These are phyloP conservation scores for Parachlorella kessleri DNA, from an alignment of 139 green algal genomes.

Conservation along the genomic window DNA sequence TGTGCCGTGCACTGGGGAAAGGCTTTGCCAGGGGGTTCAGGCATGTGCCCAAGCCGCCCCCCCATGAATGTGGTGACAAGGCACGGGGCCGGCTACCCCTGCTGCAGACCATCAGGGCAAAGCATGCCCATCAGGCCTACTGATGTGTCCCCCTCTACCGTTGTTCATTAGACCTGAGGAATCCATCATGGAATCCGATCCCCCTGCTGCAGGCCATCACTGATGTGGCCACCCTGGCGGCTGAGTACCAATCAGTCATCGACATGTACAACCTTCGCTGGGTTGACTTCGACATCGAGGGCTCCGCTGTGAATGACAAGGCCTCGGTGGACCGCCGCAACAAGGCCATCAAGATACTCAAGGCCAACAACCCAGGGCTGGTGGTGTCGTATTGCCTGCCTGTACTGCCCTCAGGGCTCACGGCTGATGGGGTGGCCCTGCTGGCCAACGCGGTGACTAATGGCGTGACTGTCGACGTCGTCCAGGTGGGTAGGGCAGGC, in stretches of 20 bases:
- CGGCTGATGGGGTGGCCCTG: background rate
- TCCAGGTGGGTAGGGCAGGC: constrained; percentile 7
- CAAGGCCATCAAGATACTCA: constrained; percentile 5
- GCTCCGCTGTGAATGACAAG: background rate
- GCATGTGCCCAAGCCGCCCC: too few relatives aligned
- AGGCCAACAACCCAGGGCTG: constrained; percentile 22
- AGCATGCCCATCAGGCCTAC: too few relatives aligned
- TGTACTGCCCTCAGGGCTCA: constrained; percentile 14
- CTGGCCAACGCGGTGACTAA: background rate
- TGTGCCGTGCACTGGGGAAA: too few relatives aligned
- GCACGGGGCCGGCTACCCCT: too few relatives aligned
- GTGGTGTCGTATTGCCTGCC: constrained; percentile 19
- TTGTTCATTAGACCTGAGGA: too few relatives aligned
- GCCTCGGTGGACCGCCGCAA: constrained; percentile 8
- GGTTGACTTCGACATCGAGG: constrained; percentile 30
- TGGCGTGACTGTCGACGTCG: constrained; percentile 4
- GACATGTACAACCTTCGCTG: constrained; percentile 25
- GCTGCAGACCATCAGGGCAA: too few relatives aligned
- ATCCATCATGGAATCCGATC: too few relatives aligned
- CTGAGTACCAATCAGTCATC: constrained; percentile 7
- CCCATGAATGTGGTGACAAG: too few relatives aligned
- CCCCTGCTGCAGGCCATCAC: background rate
- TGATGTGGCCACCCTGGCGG: constrained; percentile 8
- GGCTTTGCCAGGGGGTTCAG: too few relatives aligned
- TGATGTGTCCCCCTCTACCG: too few relatives aligned